Evolutionary conservation across 768 basidiomycete species (phyloP).

Genomic region (Termitomyces sp.): DNA sequence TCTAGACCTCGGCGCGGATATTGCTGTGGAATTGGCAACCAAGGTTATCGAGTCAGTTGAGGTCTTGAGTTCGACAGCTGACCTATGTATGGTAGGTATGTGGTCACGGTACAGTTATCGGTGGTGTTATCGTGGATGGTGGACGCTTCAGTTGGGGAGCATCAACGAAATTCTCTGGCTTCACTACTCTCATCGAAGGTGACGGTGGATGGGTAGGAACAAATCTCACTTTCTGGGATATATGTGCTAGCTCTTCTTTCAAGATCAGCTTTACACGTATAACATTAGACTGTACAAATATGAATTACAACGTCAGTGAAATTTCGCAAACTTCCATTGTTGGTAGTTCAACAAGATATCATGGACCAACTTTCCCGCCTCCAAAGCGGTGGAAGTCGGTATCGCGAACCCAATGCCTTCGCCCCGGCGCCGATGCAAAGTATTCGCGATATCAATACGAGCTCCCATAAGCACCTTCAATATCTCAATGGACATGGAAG

Average conservation of each 20-base stretch:
- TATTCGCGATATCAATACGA: too few relatives aligned
- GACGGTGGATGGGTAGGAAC: conserved; percentile 12
- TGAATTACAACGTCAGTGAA: neutral
- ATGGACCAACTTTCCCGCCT: too few relatives aligned
- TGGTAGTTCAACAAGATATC: too few relatives aligned
- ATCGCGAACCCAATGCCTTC: too few relatives aligned
- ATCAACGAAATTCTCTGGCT: conserved; percentile 44
- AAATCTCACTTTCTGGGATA: conserved; percentile 17
- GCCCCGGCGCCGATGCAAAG: too few relatives aligned
- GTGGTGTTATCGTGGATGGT: conserved; percentile 57
- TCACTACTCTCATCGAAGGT: conserved; percentile 13
- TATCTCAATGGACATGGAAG: too few relatives aligned
- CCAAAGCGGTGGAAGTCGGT: too few relatives aligned
- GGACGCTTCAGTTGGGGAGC: conserved; percentile 58
- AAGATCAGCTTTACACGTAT: too few relatives aligned
- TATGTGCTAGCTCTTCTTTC: neutral
- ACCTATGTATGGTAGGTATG: conserved; percentile 58
- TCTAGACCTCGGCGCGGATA: conserved; percentile 25
- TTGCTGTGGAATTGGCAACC: conserved; percentile 30
- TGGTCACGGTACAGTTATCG: conserved; percentile 64
- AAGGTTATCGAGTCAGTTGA: neutral
- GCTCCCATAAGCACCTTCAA: too few relatives aligned
- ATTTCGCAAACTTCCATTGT: too few relatives aligned
- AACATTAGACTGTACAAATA: neutral
- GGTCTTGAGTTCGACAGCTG: conserved; percentile 20